Evolutionary conservation across 1,284 basidiomycete genomes (phyloP).

Genomic region (Tilletia caries): DNA sequence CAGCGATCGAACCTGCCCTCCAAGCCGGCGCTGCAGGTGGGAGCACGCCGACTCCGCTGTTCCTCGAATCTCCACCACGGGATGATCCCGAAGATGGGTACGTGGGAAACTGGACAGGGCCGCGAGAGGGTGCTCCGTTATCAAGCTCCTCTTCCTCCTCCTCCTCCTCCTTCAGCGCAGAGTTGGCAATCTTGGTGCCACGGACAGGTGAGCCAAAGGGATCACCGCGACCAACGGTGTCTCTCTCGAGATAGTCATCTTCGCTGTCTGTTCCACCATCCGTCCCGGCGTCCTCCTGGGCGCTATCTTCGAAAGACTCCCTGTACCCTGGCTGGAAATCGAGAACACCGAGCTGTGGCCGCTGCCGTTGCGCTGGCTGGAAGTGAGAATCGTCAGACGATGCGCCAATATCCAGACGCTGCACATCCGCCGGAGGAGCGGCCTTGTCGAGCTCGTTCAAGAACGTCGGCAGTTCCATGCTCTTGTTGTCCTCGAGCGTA

Average conservation of each 20-base stretch:
- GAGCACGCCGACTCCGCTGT: neutral
- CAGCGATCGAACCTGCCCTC: slow-evolving; percentile 1
- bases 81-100: neutral
- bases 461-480: slow-evolving; percentile 1
- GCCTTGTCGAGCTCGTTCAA: neutral
- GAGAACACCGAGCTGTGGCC: too few relatives aligned
- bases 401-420: neutral
- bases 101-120: neutral
- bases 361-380: too few relatives aligned
- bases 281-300: neutral
- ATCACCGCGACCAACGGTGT: neutral
- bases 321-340: neutral
- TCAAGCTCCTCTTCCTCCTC: neutral
- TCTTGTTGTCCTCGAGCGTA: neutral
- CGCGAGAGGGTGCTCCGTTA: neutral
- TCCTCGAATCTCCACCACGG: neutral
- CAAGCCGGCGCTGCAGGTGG: neutral
- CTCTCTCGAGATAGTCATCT: neutral
- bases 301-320: neutral
- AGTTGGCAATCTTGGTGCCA: neutral
- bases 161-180: neutral
- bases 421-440: neutral
- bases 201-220: neutral
- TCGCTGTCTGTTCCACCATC: too few relatives aligned
- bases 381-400: too few relatives aligned